A percentile compares a stretch with the other conserved stretches of the same genome.
These are phyloP conservation scores for Sistotremastrum niveocremeum DNA, from an alignment of 768 basidiomycete genomes.

Conservation along the genomic window DNA sequence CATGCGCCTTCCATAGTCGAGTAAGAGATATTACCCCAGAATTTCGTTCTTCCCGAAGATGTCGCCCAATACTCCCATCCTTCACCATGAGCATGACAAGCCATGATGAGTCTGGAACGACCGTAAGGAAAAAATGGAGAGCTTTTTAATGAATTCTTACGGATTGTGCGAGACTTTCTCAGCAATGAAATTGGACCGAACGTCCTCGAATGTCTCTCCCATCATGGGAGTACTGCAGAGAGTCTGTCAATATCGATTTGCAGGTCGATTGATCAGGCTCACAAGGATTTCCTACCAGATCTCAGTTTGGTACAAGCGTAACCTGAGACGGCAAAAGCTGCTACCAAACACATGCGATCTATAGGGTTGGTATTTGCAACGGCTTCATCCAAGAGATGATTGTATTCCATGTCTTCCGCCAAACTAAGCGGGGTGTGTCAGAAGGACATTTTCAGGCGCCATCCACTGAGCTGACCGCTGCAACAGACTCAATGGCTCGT, in stretches of 20 bases:
- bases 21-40: slow-evolving; percentile 53
- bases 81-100: slow-evolving; percentile 71
- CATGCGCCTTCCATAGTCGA: neutral
- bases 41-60: slow-evolving; percentile 75
- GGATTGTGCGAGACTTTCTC: slow-evolving; percentile 85
- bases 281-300: slow-evolving; percentile 82
- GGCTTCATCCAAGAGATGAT: slow-evolving; percentile 53
- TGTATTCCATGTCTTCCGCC: slow-evolving; percentile 79
- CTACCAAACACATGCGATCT: slow-evolving; percentile 60
- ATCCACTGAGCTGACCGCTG: slow-evolving; percentile 34
- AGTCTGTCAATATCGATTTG: neutral
- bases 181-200: slow-evolving; percentile 67
- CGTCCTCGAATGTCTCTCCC: slow-evolving; percentile 78
- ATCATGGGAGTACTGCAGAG: slow-evolving; percentile 67
- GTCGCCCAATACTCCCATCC: slow-evolving; percentile 67
- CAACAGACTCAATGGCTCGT: slow-evolving; percentile 73
- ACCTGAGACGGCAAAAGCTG: slow-evolving; percentile 74
- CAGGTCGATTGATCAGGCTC: slow-evolving; percentile 17
- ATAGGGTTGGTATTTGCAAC: slow-evolving; percentile 41
- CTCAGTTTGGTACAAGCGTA: slow-evolving; percentile 74
- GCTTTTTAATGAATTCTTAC: neutral
- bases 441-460: neutral
- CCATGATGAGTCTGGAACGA: slow-evolving; percentile 41
- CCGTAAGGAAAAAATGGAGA: neutral
- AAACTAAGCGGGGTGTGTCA: slow-evolving; percentile 4